Evolutionary conservation across 2,329 filamentous ascomycete genomes (phyloP).

Genomic region (Phialophora chinensis): DNA sequence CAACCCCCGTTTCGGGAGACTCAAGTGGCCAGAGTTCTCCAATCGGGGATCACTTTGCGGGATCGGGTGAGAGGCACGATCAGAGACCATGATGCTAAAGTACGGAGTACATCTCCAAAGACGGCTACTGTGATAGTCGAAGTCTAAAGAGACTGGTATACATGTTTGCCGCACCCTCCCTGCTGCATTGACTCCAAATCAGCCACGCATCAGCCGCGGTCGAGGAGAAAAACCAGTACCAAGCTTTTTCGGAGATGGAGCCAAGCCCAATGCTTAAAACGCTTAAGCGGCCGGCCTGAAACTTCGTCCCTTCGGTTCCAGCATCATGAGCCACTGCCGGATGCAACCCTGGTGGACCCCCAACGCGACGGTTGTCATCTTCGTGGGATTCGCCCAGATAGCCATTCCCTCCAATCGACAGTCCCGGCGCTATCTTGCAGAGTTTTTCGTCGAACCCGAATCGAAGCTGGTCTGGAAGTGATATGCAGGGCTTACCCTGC

Average conservation of each 20-base stretch:
- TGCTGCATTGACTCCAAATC: not conserved
- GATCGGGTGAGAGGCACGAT: no score
- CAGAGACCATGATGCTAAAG: no score
- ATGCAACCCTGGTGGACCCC: slow-evolving; percentile 6
- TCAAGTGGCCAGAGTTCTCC: no score
- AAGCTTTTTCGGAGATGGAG: slow-evolving; percentile 4
- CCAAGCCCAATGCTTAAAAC: slow-evolving; percentile 9
- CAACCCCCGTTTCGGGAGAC: no score
- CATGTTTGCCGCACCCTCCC: no score
- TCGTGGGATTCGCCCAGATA: slow-evolving; percentile 11
- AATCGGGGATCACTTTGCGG: no score
- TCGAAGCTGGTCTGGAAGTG: slow-evolving; percentile 18
- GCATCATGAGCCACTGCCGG: slow-evolving; percentile 3
- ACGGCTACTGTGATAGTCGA: no score
- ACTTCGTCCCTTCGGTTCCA: not conserved
- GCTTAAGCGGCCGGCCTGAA: not conserved
- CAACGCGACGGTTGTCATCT: not conserved
- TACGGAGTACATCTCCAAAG: no score
- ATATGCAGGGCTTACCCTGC: slow-evolving; percentile 4
- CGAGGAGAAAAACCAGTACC: not conserved
- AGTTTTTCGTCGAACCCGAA: slow-evolving; percentile 5
- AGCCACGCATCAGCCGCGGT: not conserved
- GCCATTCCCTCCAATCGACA: slow-evolving; percentile 10
- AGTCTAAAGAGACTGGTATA: no score
- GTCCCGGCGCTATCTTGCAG: slow-evolving; percentile 8